These are phyloP conservation scores for Paramyrothecium roridum DNA, from an alignment of 2,329 filamentous ascomycete species.

Conservation along the genomic window DNA sequence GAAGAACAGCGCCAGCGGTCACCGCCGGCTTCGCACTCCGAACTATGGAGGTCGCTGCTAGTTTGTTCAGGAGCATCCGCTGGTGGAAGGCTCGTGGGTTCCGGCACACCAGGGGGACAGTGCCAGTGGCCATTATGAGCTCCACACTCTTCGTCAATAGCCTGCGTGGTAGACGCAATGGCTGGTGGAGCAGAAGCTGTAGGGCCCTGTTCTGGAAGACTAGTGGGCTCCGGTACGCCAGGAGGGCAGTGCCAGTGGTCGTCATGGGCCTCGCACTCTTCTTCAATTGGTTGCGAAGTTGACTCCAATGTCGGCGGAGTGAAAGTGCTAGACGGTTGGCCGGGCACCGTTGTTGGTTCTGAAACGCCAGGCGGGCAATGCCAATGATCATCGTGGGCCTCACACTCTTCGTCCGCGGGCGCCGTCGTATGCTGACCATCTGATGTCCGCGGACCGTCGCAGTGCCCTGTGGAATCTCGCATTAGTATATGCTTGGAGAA, in stretches of 20 bases:
- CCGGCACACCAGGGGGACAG: neutral
- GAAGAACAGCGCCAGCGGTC: neutral
- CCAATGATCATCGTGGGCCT: constrained; percentile 8
- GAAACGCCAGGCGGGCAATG: constrained; percentile 13
- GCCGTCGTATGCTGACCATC: neutral
- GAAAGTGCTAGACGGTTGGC: neutral
- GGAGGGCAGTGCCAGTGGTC: constrained; percentile 13
- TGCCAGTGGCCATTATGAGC: neutral
- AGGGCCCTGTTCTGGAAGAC: neutral
- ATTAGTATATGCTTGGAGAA: neutral
- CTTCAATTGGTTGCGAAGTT: constrained; percentile 2
- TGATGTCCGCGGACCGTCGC: constrained; percentile 3
- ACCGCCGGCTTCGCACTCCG: neutral
- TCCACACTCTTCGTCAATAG: neutral
- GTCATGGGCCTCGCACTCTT: constrained; percentile 8
- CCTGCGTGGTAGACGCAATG: neutral
- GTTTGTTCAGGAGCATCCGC: too few relatives aligned
- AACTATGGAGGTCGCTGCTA: too few relatives aligned
- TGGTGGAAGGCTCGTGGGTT: neutral
- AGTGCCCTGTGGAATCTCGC: constrained; percentile 7
- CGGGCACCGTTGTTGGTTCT: neutral
- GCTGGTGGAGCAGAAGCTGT: neutral
- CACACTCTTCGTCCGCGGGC: constrained; percentile 3
- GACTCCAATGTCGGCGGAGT: neutral
- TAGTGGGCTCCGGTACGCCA: constrained; percentile 9